Base-by-base conservation (phyloP, 2,329 filamentous ascomycete species). In the Talaromyces sp. region DNA sequence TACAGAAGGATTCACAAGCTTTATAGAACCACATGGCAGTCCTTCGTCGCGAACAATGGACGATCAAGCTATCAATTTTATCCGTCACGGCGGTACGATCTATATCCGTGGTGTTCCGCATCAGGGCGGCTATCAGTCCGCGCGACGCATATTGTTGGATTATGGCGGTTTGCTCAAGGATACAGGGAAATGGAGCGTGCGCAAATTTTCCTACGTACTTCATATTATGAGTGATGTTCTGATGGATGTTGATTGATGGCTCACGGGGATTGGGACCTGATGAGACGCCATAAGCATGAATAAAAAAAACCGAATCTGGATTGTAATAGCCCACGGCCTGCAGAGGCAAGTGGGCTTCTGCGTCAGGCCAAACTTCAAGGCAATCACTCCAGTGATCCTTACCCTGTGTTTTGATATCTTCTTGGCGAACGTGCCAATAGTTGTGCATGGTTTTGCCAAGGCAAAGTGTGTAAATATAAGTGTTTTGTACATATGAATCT, bases 151-250 rank as follows among this genome's bases (percentile, higher is more conserved):
- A 12, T 66, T 84, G 31, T 71, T 83, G 16, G 81, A 83, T 66
- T 84, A 81, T 68, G 81, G 81, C 2, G 77, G 80, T 46, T 71
- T 84, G 14, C 76, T 84, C 69, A 82, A 83, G 62, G 82, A 82
- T 44, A 79, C 82, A 58, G 81, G 80, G 14, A 77, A 80, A 39
- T 82, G 82, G 80, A 81, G 79, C 65, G 77, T 79, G 48, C 74
- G 78, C 61, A 81, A 81, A 2, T 81, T 82, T 66, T 80, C 77
- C 3, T 78, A 82, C 66, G 81, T 84, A 58, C 68, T 84, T 56
- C 80, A 82, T 66, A 83, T 83, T 31, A 83, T 84, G 82, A 83
- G 81, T 67, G 82, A 84, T 72, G 73, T 75, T 9, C 65, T 76
- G 33, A 72, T 76, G 72, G 73, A 75, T 46, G 69, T 73, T 42